phyloP scores from a whole-genome alignment of 139 green algal genomes.

The Chlorella vulgaris region DNA sequence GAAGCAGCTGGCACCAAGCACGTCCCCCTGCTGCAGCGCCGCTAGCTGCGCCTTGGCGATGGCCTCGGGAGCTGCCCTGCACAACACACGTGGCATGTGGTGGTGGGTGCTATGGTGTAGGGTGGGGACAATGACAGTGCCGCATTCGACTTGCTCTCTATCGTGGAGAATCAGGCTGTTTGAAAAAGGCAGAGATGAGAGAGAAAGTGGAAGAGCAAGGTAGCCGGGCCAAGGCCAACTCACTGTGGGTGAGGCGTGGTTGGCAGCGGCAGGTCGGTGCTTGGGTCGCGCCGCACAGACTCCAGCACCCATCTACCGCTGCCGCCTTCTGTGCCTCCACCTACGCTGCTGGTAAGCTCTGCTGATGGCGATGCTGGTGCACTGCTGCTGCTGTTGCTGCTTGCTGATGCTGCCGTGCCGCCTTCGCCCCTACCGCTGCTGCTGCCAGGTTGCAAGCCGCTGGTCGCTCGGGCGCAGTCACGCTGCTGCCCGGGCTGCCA shows the following conservation, averaged over 20 bases:
- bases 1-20: constrained; percentile 27
- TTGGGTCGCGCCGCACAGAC: constrained; percentile 6
- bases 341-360: not conserved
- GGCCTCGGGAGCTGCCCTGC: constrained; percentile 26
- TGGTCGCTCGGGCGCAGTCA: not conserved
- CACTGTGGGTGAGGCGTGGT: constrained; percentile 39
- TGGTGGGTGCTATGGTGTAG: not conserved
- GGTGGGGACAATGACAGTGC: not conserved
- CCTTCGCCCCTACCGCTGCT: not conserved
- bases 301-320: constrained; percentile 19
- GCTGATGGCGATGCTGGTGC: not conserved
- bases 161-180: too few relatives aligned
- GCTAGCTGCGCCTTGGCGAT: constrained; percentile 34
- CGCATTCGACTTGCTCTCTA: too few relatives aligned
- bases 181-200: too few relatives aligned
- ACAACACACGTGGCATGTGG: not conserved
- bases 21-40: constrained; percentile 27
- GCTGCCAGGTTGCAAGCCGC: not conserved
- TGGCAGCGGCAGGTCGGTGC: constrained; percentile 17
- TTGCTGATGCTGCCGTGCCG: not conserved
- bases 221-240: not conserved
- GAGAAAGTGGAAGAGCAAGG: not conserved
- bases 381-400: not conserved
- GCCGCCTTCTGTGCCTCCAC: too few relatives aligned
- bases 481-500: not conserved